Conservation (phyloP, 2,329 filamentous ascomycete species). For the Aspergillus brasiliensis region DNA sequence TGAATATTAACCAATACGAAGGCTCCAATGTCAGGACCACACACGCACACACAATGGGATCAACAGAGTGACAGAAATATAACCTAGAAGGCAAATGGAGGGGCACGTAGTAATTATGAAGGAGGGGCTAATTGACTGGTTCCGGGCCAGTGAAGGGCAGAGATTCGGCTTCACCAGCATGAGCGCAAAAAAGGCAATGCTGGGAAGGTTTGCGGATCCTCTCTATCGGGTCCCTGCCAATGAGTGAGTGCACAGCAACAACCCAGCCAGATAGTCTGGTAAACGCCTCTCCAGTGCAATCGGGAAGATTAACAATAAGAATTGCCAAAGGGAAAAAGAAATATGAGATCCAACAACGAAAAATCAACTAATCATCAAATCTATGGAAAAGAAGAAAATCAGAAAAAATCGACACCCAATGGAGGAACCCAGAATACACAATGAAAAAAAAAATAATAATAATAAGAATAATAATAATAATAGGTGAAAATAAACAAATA, state of each 20-base stretch:
- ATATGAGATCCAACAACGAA: background rate
- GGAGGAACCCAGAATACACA: slow-evolving; percentile 1
- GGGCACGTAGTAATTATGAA: slow-evolving; percentile 7
- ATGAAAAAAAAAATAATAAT: slow-evolving; percentile 6
- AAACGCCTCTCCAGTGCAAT: background rate
- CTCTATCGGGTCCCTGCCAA: slow-evolving; percentile 13
- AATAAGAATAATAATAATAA: too few species aligned
- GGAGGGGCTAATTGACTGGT: slow-evolving; percentile 22
- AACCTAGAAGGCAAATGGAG: slow-evolving; percentile 10
- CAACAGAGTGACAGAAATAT: slow-evolving; percentile 6
- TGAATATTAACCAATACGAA: slow-evolving; percentile 11
- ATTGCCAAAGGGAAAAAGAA: slow-evolving; percentile 3
- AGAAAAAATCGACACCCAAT: background rate
- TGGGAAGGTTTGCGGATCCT: slow-evolving; percentile 23
- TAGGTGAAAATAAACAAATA: slow-evolving; percentile 2
- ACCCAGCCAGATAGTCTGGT: slow-evolving; percentile 10
- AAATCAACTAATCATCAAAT: background rate
- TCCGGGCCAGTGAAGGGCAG: slow-evolving; percentile 20
- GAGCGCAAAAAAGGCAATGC: slow-evolving; percentile 26
- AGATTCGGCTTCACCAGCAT: slow-evolving; percentile 25
- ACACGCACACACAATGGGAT: slow-evolving; percentile 7
- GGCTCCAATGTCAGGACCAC: slow-evolving; percentile 6
- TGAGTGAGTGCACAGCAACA: slow-evolving; percentile 14
- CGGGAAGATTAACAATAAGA: slow-evolving; percentile 14
- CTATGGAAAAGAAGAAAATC: background rate